A percentile compares a stretch with the other conserved stretches of the same genome.
phyloP scores from a whole-genome alignment of 176 grass and related monocot genomes.

The Aegilops speltoides region DNA sequence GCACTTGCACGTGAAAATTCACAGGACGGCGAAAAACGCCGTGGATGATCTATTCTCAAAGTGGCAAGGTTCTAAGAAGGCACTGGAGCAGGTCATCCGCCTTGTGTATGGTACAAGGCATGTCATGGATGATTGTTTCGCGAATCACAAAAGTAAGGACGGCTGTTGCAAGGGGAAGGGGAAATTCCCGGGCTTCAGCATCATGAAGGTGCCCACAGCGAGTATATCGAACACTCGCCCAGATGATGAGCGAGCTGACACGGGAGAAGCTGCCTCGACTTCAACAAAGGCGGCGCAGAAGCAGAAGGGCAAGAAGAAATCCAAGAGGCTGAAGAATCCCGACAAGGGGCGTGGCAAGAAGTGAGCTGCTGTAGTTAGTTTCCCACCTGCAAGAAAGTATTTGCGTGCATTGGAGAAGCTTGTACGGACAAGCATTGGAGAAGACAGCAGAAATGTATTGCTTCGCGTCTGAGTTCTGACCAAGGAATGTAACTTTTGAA shows the following conservation, averaged over 20 bases:
- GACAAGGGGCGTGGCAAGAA: conserved; percentile 22
- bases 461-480: neutral
- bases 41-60: neutral
- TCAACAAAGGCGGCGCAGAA: conserved; percentile 14
- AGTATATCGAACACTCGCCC: neutral
- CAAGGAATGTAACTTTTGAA: no score
- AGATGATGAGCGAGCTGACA: neutral
- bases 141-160: neutral
- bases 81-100: conserved; percentile 29
- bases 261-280: neutral
- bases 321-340: neutral
- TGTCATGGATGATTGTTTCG: neutral
- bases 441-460: neutral
- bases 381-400: neutral
- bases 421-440: neutral
- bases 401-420: neutral
- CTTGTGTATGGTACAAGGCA: conserved; percentile 3
- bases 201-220: no score
- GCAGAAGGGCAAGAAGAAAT: conserved; percentile 34
- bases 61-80: conserved; percentile 21
- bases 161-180: neutral
- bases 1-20: neutral
- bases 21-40: conserved; percentile 11
- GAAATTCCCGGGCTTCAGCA: no score
- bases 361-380: conserved; percentile 7